A percentile compares a stretch with the other conserved stretches of the same genome.
Evolutionary conservation across 768 basidiomycete species (phyloP).

Genomic region (Butyriboletus loyo): DNA sequence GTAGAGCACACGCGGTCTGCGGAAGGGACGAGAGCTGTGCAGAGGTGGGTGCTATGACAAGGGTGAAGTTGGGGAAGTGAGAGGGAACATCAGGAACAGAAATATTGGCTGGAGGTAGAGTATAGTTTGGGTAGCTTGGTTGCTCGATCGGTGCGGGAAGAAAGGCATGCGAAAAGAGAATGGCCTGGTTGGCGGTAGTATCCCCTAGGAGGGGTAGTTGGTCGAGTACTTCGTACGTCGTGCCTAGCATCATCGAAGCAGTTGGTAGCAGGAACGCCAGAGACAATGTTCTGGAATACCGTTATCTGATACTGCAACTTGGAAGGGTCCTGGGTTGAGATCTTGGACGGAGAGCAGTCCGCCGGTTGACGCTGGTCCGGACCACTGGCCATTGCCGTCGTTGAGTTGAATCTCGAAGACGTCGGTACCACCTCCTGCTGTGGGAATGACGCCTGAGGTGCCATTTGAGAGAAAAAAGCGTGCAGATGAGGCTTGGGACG

Average conservation of each 20-base stretch:
- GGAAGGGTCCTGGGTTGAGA: slow-evolving; percentile 43
- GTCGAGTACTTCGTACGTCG: slow-evolving; percentile 45
- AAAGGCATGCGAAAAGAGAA: slow-evolving; percentile 68
- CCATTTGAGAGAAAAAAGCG: slow-evolving; percentile 62
- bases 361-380: slow-evolving; percentile 42
- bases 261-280: neutral
- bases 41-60: slow-evolving; percentile 54
- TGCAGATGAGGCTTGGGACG: slow-evolving; percentile 33
- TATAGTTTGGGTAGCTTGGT: slow-evolving; percentile 73
- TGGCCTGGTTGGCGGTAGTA: slow-evolving; percentile 66
- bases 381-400: slow-evolving; percentile 53
- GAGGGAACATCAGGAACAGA: slow-evolving; percentile 42
- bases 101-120: slow-evolving; percentile 57
- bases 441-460: slow-evolving; percentile 35
- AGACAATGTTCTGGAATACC: slow-evolving; percentile 25
- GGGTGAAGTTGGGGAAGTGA: slow-evolving; percentile 46
- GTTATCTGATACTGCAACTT: slow-evolving; percentile 54
- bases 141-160: slow-evolving; percentile 23
- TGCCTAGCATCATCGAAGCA: slow-evolving; percentile 31
- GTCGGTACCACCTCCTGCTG: slow-evolving; percentile 36
- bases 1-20: slow-evolving; percentile 61
- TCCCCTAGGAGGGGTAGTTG: slow-evolving; percentile 64
- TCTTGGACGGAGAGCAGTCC: slow-evolving; percentile 51
- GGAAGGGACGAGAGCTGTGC: slow-evolving; percentile 41
- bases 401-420: slow-evolving; percentile 47